These are phyloP conservation scores for Mortierella sp. DNA, from an alignment of 371 early-diverging fungal species.

Conservation along the genomic window DNA sequence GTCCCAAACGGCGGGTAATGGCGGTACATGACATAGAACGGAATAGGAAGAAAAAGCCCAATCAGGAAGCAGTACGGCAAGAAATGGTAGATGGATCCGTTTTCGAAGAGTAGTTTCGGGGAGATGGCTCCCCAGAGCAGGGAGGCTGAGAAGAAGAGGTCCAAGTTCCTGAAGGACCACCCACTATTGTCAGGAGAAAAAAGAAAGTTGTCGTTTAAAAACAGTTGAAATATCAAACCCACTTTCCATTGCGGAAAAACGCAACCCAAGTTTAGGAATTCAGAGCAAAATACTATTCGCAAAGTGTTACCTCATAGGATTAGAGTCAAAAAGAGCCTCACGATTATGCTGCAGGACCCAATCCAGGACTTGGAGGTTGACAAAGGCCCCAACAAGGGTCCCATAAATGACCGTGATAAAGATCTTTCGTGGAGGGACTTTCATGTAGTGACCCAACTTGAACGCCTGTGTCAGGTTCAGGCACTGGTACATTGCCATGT, in stretches of 20 bases:
- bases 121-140: constrained; percentile 83
- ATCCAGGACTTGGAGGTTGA: constrained; percentile 45
- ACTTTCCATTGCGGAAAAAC: not conserved
- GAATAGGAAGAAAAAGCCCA: constrained; percentile 70
- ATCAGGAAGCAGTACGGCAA: constrained; percentile 68
- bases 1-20: constrained; percentile 49
- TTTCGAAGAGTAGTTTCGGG: constrained; percentile 76
- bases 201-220: not conserved
- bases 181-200: constrained; percentile 21
- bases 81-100: constrained; percentile 69
- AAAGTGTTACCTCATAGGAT: constrained; percentile 29
- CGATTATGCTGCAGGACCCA: constrained; percentile 46
- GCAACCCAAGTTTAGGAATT: not conserved
- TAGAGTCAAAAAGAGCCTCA: constrained; percentile 29
- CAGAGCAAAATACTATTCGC: no score
- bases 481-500: constrained; percentile 68
- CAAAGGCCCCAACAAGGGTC: constrained; percentile 38
- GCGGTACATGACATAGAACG: constrained; percentile 63
- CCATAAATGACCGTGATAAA: constrained; percentile 51
- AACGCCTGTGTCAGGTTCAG: constrained; percentile 58
- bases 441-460: constrained; percentile 55
- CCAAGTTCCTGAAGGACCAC: constrained; percentile 52
- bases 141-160: constrained; percentile 60
- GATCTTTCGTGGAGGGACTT: constrained; percentile 47
- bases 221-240: not conserved